Evolutionary conservation across 176 grass and related monocot species (phyloP).

Genomic region (Olyra latifolia): DNA sequence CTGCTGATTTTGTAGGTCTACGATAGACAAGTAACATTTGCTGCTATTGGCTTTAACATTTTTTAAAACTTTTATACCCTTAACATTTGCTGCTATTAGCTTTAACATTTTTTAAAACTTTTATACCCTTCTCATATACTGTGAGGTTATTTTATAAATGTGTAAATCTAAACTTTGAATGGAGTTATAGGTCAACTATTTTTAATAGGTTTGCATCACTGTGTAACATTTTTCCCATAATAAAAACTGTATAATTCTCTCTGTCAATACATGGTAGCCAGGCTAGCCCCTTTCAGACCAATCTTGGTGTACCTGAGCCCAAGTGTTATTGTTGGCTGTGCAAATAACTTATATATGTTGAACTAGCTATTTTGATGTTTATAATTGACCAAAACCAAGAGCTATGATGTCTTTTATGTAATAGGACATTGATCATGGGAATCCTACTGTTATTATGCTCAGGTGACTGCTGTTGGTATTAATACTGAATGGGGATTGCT

Average conservation of each 20-base stretch:
- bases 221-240: not conserved
- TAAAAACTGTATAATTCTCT: not conserved
- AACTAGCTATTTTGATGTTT: not conserved
- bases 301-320: not conserved
- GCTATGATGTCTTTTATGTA: not conserved
- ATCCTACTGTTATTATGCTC: constrained; percentile 28
- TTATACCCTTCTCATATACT: not conserved
- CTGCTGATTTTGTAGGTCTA: not conserved
- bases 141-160: not conserved
- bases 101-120: not conserved
- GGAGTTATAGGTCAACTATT: not conserved
- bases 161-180: not conserved
- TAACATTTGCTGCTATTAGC: not conserved
- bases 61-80: not conserved
- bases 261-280: not conserved
- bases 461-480: constrained; percentile 93
- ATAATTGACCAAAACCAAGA: not conserved
- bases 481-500: constrained; percentile 94
- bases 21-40: not conserved
- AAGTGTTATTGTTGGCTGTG: not conserved
- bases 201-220: not conserved
- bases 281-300: not conserved
- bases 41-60: not conserved
- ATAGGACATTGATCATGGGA: not conserved
- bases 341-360: not conserved